Percentiles rank a stretch among this genome's conserved stretches.
Evolutionary conservation across 306 rosid species (phyloP).

Genomic region (Vicia villosa): DNA sequence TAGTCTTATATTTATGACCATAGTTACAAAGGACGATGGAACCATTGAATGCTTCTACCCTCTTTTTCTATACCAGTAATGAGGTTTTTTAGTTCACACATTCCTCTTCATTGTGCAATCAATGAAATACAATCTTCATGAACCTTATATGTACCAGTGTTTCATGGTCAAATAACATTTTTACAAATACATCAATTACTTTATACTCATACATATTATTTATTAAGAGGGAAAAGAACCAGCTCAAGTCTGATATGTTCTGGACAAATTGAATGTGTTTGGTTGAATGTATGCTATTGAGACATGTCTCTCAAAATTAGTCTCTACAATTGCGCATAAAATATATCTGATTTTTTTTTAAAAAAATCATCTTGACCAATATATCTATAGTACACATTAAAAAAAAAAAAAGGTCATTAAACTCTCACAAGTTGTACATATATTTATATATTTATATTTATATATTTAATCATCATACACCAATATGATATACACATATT

Average conservation of each 20-base stretch:
- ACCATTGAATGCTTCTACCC: slow-evolving; percentile 38
- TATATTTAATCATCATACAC: not conserved
- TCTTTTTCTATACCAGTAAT: slow-evolving; percentile 24
- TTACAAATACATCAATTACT: too few species aligned
- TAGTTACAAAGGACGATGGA: not conserved
- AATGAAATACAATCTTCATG: not conserved
- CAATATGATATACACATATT: slow-evolving; percentile 10
- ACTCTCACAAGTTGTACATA: not conserved
- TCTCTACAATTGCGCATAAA: too few species aligned
- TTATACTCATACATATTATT: too few species aligned
- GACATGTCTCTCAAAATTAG: too few species aligned
- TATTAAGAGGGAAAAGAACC: too few species aligned
- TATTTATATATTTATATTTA: not conserved
- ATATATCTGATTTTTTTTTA: too few species aligned
- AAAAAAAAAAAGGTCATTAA: too few species aligned
- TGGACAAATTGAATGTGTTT: too few species aligned
- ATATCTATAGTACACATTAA: too few species aligned
- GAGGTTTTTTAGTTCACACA: slow-evolving; percentile 3
- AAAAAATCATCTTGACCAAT: too few species aligned
- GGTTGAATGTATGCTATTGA: too few species aligned
- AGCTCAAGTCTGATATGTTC: too few species aligned
- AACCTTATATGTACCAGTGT: not conserved
- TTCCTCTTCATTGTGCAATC: not conserved
- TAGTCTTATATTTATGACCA: not conserved
- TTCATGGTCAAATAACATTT: not conserved